Evolutionary conservation across 768 basidiomycete genomes (phyloP), one percentile per base, ranked within the genome.

Genomic region (Suillus variegatus): DNA sequence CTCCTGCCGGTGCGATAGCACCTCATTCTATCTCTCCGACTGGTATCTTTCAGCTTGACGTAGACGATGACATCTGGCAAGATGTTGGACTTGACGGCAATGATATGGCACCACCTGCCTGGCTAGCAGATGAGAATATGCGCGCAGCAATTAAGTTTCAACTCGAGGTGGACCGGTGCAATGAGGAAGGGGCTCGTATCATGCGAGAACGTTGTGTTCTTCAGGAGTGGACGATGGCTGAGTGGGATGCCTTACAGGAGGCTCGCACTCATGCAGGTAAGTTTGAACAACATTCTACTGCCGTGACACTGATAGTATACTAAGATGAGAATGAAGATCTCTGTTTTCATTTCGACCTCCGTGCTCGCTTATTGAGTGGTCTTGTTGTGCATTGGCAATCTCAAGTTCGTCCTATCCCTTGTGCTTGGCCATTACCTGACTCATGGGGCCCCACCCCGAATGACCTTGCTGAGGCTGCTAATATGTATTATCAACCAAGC

Each of bases 11-110:
- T 22, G 71, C 73, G 3, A 28, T 71, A 7, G 61, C 68, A 1
- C 79, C 77, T 14, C 46, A 60, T 13, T 58, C 58, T 2, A 76
- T 80, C 43, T 63, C 70, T 5, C 35, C 25, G 3, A 60, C 68
- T 12, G 66, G 68, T 1, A 52, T 81, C 3, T 81, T 73, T 44
- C 60, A 66, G 1, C 68, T 81, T 2, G 76, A 80, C 68, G 74
- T 81, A 35, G 78, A 79, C 67, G 75, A 78, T 67, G 67, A 69
- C 22, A 77, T 80, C 16, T 81, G 79, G 77, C 71, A 77, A 55
- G 74, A 78, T 62, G 25, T 70, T 61, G 77, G 76, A 1, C 67
- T 79, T 36, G 68, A 74, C 36, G 2, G 5, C 47, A 55, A 56
- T 25, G 58, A 51, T 0, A 49, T 28, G 3, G 63, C 62, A 3